Base-by-base conservation (phyloP, 768 basidiomycete species). In the Leccinum subgranulosum region DNA sequence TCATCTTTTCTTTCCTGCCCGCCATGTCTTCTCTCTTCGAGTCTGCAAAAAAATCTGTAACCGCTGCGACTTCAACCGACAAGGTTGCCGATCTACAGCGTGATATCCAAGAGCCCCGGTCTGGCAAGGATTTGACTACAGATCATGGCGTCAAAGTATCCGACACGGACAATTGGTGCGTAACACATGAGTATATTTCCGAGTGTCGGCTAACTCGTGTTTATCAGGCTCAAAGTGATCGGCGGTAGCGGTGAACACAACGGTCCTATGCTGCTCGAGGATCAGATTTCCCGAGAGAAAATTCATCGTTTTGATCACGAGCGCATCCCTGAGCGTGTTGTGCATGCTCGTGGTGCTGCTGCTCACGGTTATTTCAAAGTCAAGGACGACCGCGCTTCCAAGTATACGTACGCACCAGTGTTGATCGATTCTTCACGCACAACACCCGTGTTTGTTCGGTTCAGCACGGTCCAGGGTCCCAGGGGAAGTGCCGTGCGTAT, bases 311-410 rank as follows among this genome's bases (percentile, higher is more conserved):
- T 92, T 65, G 91, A 93, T 67, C 91, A 92, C 66, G 92, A 94
- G 69, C 87, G 91, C 41, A 94, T 94, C 54, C 92, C 93, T 0
- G 92, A 92, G 76, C 88, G 90, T 47, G 85, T 87, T 10, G 86
- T 87, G 8, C 80, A 80, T 66, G 85, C 88, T 48, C 84, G 88
- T 14, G 88, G 88, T n/a, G 67, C 83, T 28, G 89, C 83, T 52
- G 92, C 90, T 12, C 92, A 93, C 68, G 92, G 93, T 4, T 81
- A 85, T 65, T 95, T 96, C 80, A 86, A 81, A 70, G 84, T 89
- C 4, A 81, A 76, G 51, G 84, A 91, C 69, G 77, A 84, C 56
- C 73, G 82, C 11, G 84, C 92, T 46, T 79, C 83, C 3, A 86
- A 90, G 61, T 85, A 87, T 69, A 90, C 90, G 3, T 79, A 68